These are phyloP conservation scores for Aspergillus sclerotioniger DNA, from an alignment of 495 filamentous ascomycete species.

Conservation along the genomic window DNA sequence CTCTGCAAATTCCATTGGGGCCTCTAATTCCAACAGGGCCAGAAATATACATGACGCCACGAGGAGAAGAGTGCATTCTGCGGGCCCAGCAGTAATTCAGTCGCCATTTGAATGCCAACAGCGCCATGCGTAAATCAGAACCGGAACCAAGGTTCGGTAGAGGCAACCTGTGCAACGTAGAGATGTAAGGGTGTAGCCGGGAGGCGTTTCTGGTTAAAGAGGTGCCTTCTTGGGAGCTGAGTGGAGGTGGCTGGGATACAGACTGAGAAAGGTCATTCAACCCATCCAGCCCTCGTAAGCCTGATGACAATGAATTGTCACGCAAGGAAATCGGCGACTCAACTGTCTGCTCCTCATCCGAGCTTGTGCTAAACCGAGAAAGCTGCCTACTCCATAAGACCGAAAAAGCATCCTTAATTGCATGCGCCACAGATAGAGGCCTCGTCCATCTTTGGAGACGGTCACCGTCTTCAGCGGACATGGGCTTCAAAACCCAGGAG, in stretches of 20 bases:
- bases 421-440: slow-evolving; percentile 35
- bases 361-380: slow-evolving; percentile 23
- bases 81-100: slow-evolving; percentile 37
- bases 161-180: slow-evolving; percentile 36
- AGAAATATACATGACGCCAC: slow-evolving; percentile 61
- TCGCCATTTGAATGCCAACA: slow-evolving; percentile 52
- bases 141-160: slow-evolving; percentile 37
- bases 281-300: slow-evolving; percentile 19
- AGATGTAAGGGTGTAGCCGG: slow-evolving; percentile 35
- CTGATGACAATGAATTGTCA: slow-evolving; percentile 15
- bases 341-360: slow-evolving; percentile 15
- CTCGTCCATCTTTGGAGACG: slow-evolving; percentile 32
- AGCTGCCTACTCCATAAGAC: slow-evolving; percentile 33
- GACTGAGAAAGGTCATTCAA: slow-evolving; percentile 23
- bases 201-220: slow-evolving; percentile 19
- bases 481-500: slow-evolving; percentile 47
- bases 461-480: slow-evolving; percentile 35
- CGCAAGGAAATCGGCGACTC: slow-evolving; percentile 1
- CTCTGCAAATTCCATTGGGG: slow-evolving; percentile 50
- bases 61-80: slow-evolving; percentile 44
- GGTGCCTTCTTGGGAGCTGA: slow-evolving; percentile 16
- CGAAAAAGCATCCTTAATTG: slow-evolving; percentile 36
- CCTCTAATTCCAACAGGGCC: slow-evolving; percentile 67
- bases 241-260: slow-evolving; percentile 20
- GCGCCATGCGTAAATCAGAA: slow-evolving; percentile 41